Percentiles rank a stretch among this genome's conserved stretches.
Evolutionary conservation across 2,329 filamentous ascomycete species (phyloP).

Genomic region (Colletotrichum neosansevieriae): DNA sequence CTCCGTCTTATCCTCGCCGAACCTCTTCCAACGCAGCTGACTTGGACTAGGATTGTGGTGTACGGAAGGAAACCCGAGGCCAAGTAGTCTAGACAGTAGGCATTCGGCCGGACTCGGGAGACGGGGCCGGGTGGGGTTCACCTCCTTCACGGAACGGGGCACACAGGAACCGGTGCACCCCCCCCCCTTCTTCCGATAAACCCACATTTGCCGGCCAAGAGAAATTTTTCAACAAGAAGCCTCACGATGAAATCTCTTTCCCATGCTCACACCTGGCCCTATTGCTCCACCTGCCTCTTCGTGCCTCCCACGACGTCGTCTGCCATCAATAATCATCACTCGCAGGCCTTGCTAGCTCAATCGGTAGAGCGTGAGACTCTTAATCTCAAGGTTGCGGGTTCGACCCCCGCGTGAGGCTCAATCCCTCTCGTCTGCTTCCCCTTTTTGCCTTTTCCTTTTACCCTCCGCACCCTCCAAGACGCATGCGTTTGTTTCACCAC

Average conservation of each 20-base stretch:
- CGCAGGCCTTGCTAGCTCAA: slow-evolving; percentile 67
- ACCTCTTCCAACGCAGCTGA: not conserved
- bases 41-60: slow-evolving; percentile 29
- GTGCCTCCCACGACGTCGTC: not conserved
- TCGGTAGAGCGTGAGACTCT: slow-evolving; percentile 82
- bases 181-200: not conserved
- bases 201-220: not conserved
- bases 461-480: too few relatives aligned
- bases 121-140: slow-evolving; percentile 14
- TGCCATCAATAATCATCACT: not conserved
- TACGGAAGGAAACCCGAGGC: slow-evolving; percentile 26
- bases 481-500: too few relatives aligned
- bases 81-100: not conserved
- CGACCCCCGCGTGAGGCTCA: slow-evolving; percentile 46
- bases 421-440: slow-evolving; percentile 28
- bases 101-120: not conserved
- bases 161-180: too few relatives aligned
- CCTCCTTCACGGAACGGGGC: not conserved
- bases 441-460: not conserved
- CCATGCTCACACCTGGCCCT: not conserved
- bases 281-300: slow-evolving; percentile 17
- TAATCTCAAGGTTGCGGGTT: slow-evolving; percentile 50
- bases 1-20: not conserved
- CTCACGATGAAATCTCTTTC: slow-evolving; percentile 2
- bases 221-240: slow-evolving; percentile 1